A percentile compares a stretch with the other conserved stretches of the same genome.
Conservation (phyloP, 306 rosid genomes). For the Vicia sativa region DNA sequence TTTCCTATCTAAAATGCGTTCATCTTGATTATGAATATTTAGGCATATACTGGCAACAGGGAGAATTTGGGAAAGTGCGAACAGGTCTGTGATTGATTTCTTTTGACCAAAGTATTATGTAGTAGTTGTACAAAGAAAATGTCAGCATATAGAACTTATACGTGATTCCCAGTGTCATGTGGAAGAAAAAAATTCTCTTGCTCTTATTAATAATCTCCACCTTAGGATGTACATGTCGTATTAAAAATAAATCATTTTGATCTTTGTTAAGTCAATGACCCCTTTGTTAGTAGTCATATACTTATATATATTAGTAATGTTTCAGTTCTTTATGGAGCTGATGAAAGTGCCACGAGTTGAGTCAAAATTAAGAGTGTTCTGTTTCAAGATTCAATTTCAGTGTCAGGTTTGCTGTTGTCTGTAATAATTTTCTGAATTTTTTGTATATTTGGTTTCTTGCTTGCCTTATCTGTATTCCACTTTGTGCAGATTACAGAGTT, state of each 20-base stretch:
- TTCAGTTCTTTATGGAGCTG: constrained; percentile 88
- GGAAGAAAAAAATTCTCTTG: constrained; percentile 2
- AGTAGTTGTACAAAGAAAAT: constrained; percentile 19
- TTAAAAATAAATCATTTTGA: constrained; percentile 24
- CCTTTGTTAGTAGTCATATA: constrained; percentile 3
- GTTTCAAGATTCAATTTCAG: constrained; percentile 87
- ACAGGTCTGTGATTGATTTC: constrained; percentile 63
- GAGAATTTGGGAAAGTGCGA: constrained; percentile 88
- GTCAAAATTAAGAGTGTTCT: constrained; percentile 89
- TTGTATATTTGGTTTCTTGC: constrained; percentile 37
- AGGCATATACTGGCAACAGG: constrained; percentile 87
- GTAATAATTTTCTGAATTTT: constrained; percentile 28
- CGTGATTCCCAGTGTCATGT: constrained; percentile 12
- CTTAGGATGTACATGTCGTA: not conserved
- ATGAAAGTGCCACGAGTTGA: constrained; percentile 98
- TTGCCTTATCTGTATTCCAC: constrained; percentile 34
- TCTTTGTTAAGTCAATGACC: constrained; percentile 25
- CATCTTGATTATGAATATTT: constrained; percentile 39
- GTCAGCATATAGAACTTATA: constrained; percentile 24
- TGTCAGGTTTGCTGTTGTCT: constrained; percentile 72
- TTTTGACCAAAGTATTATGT: constrained; percentile 30
- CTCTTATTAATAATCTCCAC: not conserved
- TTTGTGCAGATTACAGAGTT: constrained; percentile 75
- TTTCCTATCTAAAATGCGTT: constrained; percentile 41
- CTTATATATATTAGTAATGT: constrained; percentile 40